phyloP scores from a whole-genome alignment of 2,329 filamentous ascomycete genomes.

The Pseudofabraea citricarpa region DNA sequence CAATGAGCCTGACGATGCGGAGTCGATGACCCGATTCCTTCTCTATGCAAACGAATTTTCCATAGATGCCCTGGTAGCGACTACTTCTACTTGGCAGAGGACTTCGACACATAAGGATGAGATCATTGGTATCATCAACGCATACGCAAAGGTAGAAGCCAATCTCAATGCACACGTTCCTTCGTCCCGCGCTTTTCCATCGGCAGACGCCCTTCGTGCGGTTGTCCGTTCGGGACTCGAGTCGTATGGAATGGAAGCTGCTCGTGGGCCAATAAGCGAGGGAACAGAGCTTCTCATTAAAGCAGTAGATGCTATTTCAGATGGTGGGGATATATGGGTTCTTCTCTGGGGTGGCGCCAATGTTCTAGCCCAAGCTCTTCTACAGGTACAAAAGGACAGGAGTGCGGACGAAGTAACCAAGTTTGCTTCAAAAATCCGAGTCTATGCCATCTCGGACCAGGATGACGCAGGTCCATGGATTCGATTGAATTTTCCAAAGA shows the following conservation, averaged over 20 bases:
- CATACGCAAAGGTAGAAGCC: conserved; percentile 36
- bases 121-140: conserved; percentile 38
- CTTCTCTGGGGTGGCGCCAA: conserved; percentile 50
- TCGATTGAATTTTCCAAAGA: conserved; percentile 44
- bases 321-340: conserved; percentile 42
- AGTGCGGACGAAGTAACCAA: conserved; percentile 26
- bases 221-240: conserved; percentile 35
- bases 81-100: conserved; percentile 41
- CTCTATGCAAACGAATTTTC: conserved; percentile 42
- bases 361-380: conserved; percentile 43
- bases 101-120: conserved; percentile 33
- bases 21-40: conserved; percentile 39
- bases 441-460: conserved; percentile 55
- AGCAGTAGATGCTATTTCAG: conserved; percentile 28
- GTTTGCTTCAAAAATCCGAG: conserved; percentile 38
- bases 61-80: conserved; percentile 40
- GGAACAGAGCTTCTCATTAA: conserved; percentile 40
- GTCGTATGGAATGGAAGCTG: conserved; percentile 7
- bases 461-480: conserved; percentile 55
- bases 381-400: conserved; percentile 30
- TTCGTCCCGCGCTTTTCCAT: conserved; percentile 36
- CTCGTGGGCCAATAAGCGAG: conserved; percentile 12
- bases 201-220: conserved; percentile 29
- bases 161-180: conserved; percentile 46
- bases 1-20: conserved; percentile 41